A percentile compares a stretch with the other conserved stretches of the same genome.
These are phyloP conservation scores for Astrothelium subdiscretum DNA, from an alignment of 495 filamentous ascomycete genomes.

Conservation along the genomic window DNA sequence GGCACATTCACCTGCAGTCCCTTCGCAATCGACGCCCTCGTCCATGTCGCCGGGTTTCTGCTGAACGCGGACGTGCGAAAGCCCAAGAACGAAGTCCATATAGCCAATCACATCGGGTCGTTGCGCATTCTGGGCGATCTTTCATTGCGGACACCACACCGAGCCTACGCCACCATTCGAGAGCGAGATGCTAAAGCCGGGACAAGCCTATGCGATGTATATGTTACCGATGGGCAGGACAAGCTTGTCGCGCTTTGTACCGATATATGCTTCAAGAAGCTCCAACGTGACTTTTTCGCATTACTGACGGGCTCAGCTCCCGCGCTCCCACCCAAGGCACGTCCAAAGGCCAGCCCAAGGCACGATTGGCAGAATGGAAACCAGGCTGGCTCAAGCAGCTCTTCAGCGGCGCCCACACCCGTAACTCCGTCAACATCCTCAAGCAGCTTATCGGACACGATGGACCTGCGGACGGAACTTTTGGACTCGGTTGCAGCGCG, in stretches of 20 bases:
- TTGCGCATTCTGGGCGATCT: slow-evolving; percentile 7
- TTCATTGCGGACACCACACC: slow-evolving; percentile 2
- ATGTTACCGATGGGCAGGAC: slow-evolving; percentile 6
- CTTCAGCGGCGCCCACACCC: slow-evolving; percentile 3
- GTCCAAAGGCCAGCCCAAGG: not conserved
- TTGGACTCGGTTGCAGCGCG: slow-evolving; percentile 5
- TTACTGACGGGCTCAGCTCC: slow-evolving; percentile 10
- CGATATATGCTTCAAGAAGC: slow-evolving; percentile 15
- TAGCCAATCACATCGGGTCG: slow-evolving; percentile 11
- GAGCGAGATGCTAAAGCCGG: slow-evolving; percentile 5
- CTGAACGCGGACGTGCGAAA: slow-evolving; percentile 14
- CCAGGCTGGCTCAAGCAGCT: slow-evolving; percentile 6
- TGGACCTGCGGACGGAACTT: slow-evolving; percentile 6
- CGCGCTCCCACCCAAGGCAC: slow-evolving; percentile 1
- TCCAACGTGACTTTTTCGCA: slow-evolving; percentile 12
- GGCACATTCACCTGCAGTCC: slow-evolving; percentile 14
- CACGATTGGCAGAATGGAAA: not conserved
- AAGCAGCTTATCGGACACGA: slow-evolving; percentile 5
- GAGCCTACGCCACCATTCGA: slow-evolving; percentile 9
- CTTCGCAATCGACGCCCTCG: slow-evolving; percentile 12
- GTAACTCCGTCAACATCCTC: not conserved
- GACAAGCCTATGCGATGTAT: slow-evolving; percentile 11
- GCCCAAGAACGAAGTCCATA: slow-evolving; percentile 10
- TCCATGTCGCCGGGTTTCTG: slow-evolving; percentile 20
- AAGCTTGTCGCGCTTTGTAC: slow-evolving; percentile 11